Base-by-base conservation (phyloP, 1,284 basidiomycete genomes). In the Lentinula novae-zelandiae region DNA sequence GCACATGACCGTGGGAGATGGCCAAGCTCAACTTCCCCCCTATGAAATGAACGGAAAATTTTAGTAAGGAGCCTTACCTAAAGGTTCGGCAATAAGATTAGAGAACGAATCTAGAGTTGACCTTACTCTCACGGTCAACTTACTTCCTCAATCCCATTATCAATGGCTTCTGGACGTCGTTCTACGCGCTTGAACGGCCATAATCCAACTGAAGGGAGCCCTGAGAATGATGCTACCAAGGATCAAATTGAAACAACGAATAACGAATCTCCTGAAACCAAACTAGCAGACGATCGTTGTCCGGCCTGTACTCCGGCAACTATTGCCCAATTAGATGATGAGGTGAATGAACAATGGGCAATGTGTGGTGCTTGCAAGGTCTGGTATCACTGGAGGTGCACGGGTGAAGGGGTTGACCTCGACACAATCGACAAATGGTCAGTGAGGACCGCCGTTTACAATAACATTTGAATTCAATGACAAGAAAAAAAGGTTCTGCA, bases 331-430 rank as follows among this genome's bases (percentile, higher is more conserved):
- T 65, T 67, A 8, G 69, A 67, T 60, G 61, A 71, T 9, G 70
- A 69, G 55, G 78, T 82, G 63, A 86, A 86, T 70, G 86, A 89
- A 65, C 79, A 80, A 67, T 91, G 88, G 89, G 82, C 91, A 62
- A 76, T 83, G 66, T 92, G 90, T 70, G 89, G 91, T 67, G 82
- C 80, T 36, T 92, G 90, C 76, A 89, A 87, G 72, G 81, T 75
- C 34, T 92, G 90, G 90, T 92, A 86, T 71, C 90, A 92, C 69
- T 92, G 90, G 90, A 77, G 83, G 60, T 92, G 90, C 72, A 87
- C 82, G n/a, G 86, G 85, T 15, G 80, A 85, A 54, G 83, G 82
- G 22, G 79, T 78, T 31, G 86, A 89, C 64, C 77, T 89, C 31
- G 84, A 85, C 31, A 75, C 70, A 34, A 75, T 82, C 58, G 77